phyloP scores from a whole-genome alignment of 805 yeast genomes.

The Candida vartiovaarae region DNA sequence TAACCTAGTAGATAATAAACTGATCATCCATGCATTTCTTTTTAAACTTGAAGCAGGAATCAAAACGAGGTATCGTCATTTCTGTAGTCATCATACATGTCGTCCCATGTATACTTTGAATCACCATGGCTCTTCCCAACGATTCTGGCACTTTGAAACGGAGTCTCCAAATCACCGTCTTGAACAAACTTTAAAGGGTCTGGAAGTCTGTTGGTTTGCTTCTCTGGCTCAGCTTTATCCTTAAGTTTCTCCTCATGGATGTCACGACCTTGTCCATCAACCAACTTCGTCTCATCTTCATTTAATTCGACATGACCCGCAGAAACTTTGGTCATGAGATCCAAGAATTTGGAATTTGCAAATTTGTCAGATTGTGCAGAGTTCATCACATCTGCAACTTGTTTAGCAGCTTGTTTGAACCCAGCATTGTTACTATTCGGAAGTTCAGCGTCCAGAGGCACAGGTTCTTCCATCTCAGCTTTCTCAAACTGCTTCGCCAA shows the following conservation, averaged over 20 bases:
- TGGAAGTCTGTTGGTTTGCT: slow-evolving; percentile 11
- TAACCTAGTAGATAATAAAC: neutral
- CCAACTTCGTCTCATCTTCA: slow-evolving; percentile 19
- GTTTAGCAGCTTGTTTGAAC: slow-evolving; percentile 21
- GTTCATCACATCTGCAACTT: slow-evolving; percentile 21
- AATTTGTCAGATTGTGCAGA: slow-evolving; percentile 15
- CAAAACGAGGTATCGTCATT: slow-evolving; percentile 22
- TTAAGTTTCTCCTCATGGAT: slow-evolving; percentile 11
- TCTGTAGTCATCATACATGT: slow-evolving; percentile 22
- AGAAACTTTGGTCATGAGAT: slow-evolving; percentile 20
- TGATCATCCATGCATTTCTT: neutral
- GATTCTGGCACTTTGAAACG: slow-evolving; percentile 18
- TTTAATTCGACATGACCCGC: slow-evolving; percentile 19
- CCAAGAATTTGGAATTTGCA: slow-evolving; percentile 21
- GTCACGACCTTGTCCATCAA: slow-evolving; percentile 20
- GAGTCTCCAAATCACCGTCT: slow-evolving; percentile 18
- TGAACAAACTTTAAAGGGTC: slow-evolving; percentile 21
- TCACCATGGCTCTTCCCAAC: slow-evolving; percentile 15
- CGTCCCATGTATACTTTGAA: slow-evolving; percentile 23
- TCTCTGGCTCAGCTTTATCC: neutral
- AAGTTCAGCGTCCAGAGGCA: neutral
- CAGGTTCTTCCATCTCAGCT: slow-evolving; percentile 6
- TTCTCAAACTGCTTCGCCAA: slow-evolving; percentile 11
- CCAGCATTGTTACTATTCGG: slow-evolving; percentile 9
- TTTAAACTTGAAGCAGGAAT: slow-evolving; percentile 3